phyloP scores from a whole-genome alignment of 108 stramenopile genomes.

The Skeletonema costatum region DNA sequence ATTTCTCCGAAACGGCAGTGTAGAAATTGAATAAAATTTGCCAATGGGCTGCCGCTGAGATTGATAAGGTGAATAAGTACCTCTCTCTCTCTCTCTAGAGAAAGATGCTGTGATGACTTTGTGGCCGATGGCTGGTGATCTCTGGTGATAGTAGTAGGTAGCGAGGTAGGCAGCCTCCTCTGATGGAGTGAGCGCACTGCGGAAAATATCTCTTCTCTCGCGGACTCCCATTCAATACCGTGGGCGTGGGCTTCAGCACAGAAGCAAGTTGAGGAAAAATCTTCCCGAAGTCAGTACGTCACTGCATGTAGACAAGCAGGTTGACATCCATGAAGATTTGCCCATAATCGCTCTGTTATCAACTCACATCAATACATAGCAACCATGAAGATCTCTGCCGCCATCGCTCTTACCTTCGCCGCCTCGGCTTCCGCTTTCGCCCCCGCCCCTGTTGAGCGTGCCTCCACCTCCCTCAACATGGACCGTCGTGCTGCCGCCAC shows the following conservation, averaged over 20 bases:
- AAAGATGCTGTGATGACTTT: no score
- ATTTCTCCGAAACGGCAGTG: no score
- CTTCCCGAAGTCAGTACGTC: conserved; percentile 1
- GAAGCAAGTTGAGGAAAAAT: background rate
- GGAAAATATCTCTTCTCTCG: background rate
- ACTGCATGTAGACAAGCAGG: background rate
- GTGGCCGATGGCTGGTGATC: no score
- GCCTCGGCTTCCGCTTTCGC: conserved; percentile 82
- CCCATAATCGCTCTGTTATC: background rate
- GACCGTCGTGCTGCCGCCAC: conserved; percentile 89
- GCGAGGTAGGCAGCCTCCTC: no score
- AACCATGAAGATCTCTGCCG: conserved; percentile 80
- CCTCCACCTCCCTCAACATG: conserved; percentile 83
- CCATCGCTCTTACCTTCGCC: conserved; percentile 65
- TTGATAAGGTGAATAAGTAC: no score
- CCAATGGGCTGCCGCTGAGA: no score
- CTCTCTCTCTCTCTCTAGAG: no score
- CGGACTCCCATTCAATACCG: background rate
- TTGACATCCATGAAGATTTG: conserved; percentile 1
- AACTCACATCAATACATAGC: background rate
- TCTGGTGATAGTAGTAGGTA: no score
- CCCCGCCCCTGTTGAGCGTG: conserved; percentile 67
- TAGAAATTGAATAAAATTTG: no score
- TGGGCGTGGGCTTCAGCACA: background rate
- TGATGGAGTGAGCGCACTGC: no score